These are phyloP conservation scores for Imleria badia DNA, from an alignment of 768 basidiomycete genomes.

Conservation along the genomic window DNA sequence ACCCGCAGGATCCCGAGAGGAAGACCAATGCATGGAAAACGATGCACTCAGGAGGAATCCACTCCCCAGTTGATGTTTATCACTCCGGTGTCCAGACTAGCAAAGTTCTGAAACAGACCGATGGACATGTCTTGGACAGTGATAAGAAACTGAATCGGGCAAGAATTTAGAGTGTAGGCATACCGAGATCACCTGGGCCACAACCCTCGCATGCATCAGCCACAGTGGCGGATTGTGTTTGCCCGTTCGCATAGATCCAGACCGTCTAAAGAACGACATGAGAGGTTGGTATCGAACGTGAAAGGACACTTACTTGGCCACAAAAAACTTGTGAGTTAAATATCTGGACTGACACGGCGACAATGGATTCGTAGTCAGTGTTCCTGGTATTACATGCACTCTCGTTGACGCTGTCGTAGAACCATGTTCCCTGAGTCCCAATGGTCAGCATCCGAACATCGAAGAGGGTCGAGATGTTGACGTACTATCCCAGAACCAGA, in stretches of 20 bases:
- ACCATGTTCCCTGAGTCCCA: slow-evolving; percentile 63
- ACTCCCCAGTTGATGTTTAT: slow-evolving; percentile 57
- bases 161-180: slow-evolving; percentile 14
- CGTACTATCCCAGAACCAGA: slow-evolving; percentile 58
- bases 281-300: slow-evolving; percentile 2
- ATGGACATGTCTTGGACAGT: slow-evolving; percentile 60
- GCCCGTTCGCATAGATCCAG: slow-evolving; percentile 52
- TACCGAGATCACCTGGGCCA: slow-evolving; percentile 54
- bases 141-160: slow-evolving; percentile 4
- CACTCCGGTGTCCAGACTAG: slow-evolving; percentile 45
- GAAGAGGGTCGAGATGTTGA: background rate
- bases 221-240: slow-evolving; percentile 47
- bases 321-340: slow-evolving; percentile 60
- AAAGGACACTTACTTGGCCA: slow-evolving; percentile 47
- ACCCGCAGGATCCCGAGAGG: slow-evolving; percentile 6
- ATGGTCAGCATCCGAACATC: slow-evolving; percentile 2
- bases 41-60: slow-evolving; percentile 32
- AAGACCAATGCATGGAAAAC: background rate
- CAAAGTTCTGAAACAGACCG: slow-evolving; percentile 55
- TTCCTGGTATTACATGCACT: slow-evolving; percentile 66
- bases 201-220: slow-evolving; percentile 64
- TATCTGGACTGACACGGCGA: slow-evolving; percentile 57
- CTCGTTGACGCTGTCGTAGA: slow-evolving; percentile 38
- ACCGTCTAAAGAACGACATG: slow-evolving; percentile 46
- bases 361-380: slow-evolving; percentile 49